Evolutionary conservation across 2,329 filamentous ascomycete genomes (phyloP), one percentile per base, ranked within the genome.

Genomic region (Rutstroemia sp.): DNA sequence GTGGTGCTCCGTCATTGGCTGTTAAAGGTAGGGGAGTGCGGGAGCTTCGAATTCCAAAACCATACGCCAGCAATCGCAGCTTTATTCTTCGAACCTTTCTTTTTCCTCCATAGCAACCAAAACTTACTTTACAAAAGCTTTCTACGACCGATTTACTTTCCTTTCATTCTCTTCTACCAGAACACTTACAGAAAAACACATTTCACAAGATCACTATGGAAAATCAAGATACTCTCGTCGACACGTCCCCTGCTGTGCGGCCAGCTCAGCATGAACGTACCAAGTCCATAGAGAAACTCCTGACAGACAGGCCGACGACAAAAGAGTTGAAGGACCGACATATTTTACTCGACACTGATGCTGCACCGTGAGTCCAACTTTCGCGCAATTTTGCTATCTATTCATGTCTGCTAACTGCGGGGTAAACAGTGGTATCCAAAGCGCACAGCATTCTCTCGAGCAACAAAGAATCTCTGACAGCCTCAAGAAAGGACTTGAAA

Each of bases 201-300:
- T 34, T 9, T 34, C 9, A 34, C 30, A 12, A 12, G 3, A 34
- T 34, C 59, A 61, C 38, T 51, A 65, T 65, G 63, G 57, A 62
- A 52, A 54, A 48, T 4, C 16, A 51, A 44, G 61, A 63, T 25
- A 48, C 54, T 46, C 56, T 60, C 53, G 59, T 67, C 54, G 65
- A 67, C 57, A 61, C 82, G 62, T 78, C 77, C 14, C 75, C 81
- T 62, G 80, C 87, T 71, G 74, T 76, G 61, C 76, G 76, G 45
- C 74, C 60, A n/a, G 48, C 78, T 51, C 64, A 69, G 52, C 68
- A 72, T 23, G 74, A 69, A 44, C 78, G 82, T 65, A 82, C 80
- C 70, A 84, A 89, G 75, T 89, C 86, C 4, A 78, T 91, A 12
- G 86, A 89, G 71, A 83, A 84, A 65, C 83, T 88, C 67, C 77